Percentiles rank a stretch among this genome's conserved stretches.
These are phyloP conservation scores for Raddia distichophylla DNA, from an alignment of 176 grass and related monocot species.

Conservation along the genomic window DNA sequence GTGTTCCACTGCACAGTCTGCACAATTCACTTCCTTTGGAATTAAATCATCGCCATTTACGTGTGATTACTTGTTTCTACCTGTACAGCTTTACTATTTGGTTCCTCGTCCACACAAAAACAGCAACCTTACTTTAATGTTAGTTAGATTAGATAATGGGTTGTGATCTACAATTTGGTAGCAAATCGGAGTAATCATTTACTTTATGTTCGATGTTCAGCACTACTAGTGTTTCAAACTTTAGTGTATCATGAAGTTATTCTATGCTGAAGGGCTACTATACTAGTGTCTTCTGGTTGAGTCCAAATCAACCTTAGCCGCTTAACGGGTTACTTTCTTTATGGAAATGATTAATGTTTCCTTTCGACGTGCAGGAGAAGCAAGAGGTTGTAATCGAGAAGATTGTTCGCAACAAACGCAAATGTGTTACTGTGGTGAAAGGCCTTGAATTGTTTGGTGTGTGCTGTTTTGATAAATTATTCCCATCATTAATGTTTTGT, in stretches of 20 bases:
- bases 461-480: constrained; percentile 31
- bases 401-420: constrained; percentile 99
- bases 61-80: neutral
- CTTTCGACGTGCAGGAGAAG: constrained; percentile 61
- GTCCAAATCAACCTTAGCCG: neutral
- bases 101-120: neutral
- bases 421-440: constrained; percentile 99
- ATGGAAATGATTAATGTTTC: neutral
- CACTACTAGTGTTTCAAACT: neutral
- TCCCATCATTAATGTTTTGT: neutral
- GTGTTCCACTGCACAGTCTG: neutral
- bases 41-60: neutral
- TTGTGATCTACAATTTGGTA: neutral
- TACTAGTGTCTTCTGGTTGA: neutral
- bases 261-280: neutral
- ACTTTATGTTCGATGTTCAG: neutral
- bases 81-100: neutral
- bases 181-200: neutral
- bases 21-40: neutral
- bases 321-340: neutral
- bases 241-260: neutral
- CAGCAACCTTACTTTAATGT: neutral
- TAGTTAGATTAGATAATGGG: neutral
- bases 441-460: constrained; percentile 94
- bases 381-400: constrained; percentile 97